Evolutionary conservation across 2,329 filamentous ascomycete species (phyloP).

Genomic region (Fusarium sp.): DNA sequence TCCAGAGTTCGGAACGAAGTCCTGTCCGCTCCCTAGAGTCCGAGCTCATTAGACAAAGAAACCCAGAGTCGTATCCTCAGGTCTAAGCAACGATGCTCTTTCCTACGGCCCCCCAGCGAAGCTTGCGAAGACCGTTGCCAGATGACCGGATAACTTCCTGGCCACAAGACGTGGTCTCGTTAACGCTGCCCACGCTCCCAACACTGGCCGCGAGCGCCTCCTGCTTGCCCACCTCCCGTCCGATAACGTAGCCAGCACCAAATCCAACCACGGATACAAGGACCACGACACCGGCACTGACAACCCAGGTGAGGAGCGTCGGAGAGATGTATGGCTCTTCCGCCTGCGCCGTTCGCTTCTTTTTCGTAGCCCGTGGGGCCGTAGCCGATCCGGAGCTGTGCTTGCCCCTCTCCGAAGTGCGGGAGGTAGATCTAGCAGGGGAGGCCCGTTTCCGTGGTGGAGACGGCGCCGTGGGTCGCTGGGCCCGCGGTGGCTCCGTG

Average conservation of each 20-base stretch:
- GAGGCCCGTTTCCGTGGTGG: constrained; percentile 45
- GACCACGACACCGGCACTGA: constrained; percentile 75
- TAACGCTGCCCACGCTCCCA: constrained; percentile 53
- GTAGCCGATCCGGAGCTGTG: constrained; percentile 57
- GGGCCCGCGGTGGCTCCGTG: constrained; percentile 47
- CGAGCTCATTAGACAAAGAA: background rate
- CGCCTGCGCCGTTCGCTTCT: constrained; percentile 64
- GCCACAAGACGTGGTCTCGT: constrained; percentile 62
- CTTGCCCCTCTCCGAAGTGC: constrained; percentile 61
- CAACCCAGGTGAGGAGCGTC: constrained; percentile 72
- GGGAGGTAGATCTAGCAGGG: constrained; percentile 46
- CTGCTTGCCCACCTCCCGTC: constrained; percentile 73
- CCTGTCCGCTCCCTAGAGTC: background rate
- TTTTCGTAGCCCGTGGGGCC: constrained; percentile 64
- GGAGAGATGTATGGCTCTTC: constrained; percentile 64
- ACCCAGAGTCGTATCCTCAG: constrained; percentile 8
- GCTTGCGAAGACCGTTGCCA: constrained; percentile 62
- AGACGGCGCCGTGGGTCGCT: constrained; percentile 35
- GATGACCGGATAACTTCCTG: constrained; percentile 65
- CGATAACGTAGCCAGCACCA: constrained; percentile 76
- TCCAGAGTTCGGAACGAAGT: constrained; percentile 3
- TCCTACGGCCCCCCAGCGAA: constrained; percentile 66
- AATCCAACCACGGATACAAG: constrained; percentile 77
- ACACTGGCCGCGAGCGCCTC: constrained; percentile 60
- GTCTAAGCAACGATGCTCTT: constrained; percentile 61